Base-by-base conservation (phyloP, 306 rosid genomes). In the Glycyrrhiza uralensis region DNA sequence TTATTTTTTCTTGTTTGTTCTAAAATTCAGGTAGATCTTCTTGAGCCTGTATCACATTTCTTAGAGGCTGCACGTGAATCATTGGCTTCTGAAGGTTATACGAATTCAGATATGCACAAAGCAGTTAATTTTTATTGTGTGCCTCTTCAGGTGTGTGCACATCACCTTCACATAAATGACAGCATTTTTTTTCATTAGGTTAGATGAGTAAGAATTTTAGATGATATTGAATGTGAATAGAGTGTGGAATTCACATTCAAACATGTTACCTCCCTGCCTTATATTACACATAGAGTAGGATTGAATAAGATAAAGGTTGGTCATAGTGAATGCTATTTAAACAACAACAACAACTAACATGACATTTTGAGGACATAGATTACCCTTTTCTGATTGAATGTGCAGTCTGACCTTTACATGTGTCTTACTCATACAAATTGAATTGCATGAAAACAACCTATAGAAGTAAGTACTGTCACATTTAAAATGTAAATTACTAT, bases 11-110 rank as follows among this genome's bases (percentile, higher is more conserved):
- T 70, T 33, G 36, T 69, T 62, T 28, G 33, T 41, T 42, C 2
- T 69, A 23, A 66, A 57, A 63, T 32, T 71, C 80, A 94, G 99
- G 99, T 94, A 59, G 99, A 94, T 85, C 97, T 94, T 72, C 92
- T 94, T 44, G 99, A 94, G 73, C 99, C 99, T 57, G 99, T 88
- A 54, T 85, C 99, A 49, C 99, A 94, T 80, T 94, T 94, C 75
- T 76, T 94, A 69, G 92, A 87, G 79, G 49, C 92, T 73, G 99
- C 99, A 29, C 95, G 95, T 18, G 89, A 86, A 82, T 87, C 83
- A 45, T 78, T 89, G 84, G 78, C 79, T 78, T 49, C 80, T 29
- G 98, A 84, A 76, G 71, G 56, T 80, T 78, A 69, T 42, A 74
- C 55, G 47, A 81, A 65, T 74, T 71, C 90, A 77, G 88, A 91